These are phyloP conservation scores for Alliaria petiolata DNA, from an alignment of 345 rosid genomes.

Conservation along the genomic window DNA sequence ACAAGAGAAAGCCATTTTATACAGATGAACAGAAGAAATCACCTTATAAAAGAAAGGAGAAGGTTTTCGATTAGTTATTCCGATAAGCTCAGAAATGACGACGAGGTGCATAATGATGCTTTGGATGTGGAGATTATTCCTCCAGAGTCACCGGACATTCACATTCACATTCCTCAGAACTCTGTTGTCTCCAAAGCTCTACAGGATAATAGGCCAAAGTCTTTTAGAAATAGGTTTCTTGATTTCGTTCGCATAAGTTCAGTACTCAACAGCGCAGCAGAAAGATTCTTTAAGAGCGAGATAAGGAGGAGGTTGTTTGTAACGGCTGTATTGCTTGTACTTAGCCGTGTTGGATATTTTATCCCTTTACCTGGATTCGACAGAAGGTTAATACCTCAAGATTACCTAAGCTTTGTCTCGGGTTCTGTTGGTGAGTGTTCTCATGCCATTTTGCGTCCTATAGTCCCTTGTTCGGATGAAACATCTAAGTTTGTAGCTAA, in stretches of 20 bases:
- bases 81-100: slow-evolving; percentile 45
- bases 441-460: neutral
- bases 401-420: slow-evolving; percentile 84
- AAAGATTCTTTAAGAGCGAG: slow-evolving; percentile 89
- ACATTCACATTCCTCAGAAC: slow-evolving; percentile 18
- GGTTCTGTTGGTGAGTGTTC: slow-evolving; percentile 78
- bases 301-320: slow-evolving; percentile 81
- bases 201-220: slow-evolving; percentile 36
- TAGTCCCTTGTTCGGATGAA: neutral
- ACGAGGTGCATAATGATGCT: slow-evolving; percentile 30
- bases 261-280: slow-evolving; percentile 66
- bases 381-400: slow-evolving; percentile 78
- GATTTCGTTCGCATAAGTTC: slow-evolving; percentile 66
- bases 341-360: slow-evolving; percentile 86
- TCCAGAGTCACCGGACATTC: slow-evolving; percentile 25
- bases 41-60: slow-evolving; percentile 18
- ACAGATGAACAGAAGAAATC: slow-evolving; percentile 30
- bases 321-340: slow-evolving; percentile 59
- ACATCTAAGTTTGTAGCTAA: neutral
- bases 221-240: slow-evolving; percentile 73
- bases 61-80: slow-evolving; percentile 38
- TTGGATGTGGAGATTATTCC: slow-evolving; percentile 37
- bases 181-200: slow-evolving; percentile 21
- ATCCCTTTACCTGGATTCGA: slow-evolving; percentile 92
- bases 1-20: slow-evolving; percentile 19